These are phyloP conservation scores for Coelastrella sp. DNA, from an alignment of 139 green algal genomes.

Conservation along the genomic window DNA sequence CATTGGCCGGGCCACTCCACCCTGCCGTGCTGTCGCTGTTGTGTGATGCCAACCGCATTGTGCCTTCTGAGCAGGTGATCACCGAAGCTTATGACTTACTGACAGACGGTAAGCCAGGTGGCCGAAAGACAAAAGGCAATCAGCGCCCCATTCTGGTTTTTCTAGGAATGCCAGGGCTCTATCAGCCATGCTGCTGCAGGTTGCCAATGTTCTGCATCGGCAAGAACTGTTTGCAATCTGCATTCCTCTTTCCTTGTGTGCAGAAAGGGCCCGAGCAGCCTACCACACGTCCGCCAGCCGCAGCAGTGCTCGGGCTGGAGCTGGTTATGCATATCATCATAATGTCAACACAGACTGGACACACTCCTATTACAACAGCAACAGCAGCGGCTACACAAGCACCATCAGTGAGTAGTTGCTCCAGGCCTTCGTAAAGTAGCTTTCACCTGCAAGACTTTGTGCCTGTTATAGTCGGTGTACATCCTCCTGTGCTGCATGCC, in stretches of 20 bases:
- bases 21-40: not conserved
- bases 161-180: not conserved
- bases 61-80: conserved; percentile 15
- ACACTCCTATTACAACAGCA: not conserved
- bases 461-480: not conserved
- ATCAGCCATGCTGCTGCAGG: not conserved
- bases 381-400: conserved; percentile 31
- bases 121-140: not conserved
- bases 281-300: conserved; percentile 15
- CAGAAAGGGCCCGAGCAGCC: not conserved
- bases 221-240: too few species aligned
- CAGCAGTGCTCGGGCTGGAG: not conserved
- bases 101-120: conserved; percentile 4
- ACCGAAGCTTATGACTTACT: conserved; percentile 18
- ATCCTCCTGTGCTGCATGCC: too few species aligned
- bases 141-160: not conserved
- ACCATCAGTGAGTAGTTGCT: conserved; percentile 10
- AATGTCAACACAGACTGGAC: conserved; percentile 41
- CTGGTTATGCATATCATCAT: not conserved
- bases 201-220: not conserved
- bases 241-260: not conserved
- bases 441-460: not conserved
- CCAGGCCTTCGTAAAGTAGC: not conserved
- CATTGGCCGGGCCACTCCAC: not conserved
- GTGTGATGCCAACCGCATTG: not conserved